Evolutionary conservation across 2,329 filamentous ascomycete genomes (phyloP).

Genomic region (Balansia obtecta): DNA sequence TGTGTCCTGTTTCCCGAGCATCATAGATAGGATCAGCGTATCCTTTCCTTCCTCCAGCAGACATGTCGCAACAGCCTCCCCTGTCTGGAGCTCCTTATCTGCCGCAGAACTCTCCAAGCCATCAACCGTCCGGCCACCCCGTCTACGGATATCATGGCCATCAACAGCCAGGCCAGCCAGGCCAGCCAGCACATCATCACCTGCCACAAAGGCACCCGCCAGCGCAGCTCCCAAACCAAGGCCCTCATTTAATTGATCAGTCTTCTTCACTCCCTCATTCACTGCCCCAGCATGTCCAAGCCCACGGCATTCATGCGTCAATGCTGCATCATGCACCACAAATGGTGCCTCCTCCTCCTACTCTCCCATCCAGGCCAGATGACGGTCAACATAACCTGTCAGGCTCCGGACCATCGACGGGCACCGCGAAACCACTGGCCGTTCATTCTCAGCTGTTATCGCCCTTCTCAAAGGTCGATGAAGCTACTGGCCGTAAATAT

Average conservation of each 20-base stretch:
- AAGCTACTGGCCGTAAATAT: slow-evolving; percentile 22
- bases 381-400: slow-evolving; percentile 7
- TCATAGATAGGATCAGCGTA: slow-evolving; percentile 20
- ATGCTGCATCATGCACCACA: slow-evolving; percentile 9
- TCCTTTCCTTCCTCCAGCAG: slow-evolving; percentile 13
- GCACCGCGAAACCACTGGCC: slow-evolving; percentile 10
- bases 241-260: slow-evolving; percentile 1
- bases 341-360: slow-evolving; percentile 9
- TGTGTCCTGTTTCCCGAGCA: not conserved
- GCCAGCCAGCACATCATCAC: slow-evolving; percentile 4
- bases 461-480: slow-evolving; percentile 22
- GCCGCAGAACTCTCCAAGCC: slow-evolving; percentile 10
- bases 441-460: slow-evolving; percentile 12
- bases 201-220: slow-evolving; percentile 8
- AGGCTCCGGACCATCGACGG: not conserved
- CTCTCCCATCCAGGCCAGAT: slow-evolving; percentile 12
- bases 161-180: slow-evolving; percentile 6
- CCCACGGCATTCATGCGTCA: slow-evolving; percentile 2
- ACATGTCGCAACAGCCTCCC: slow-evolving; percentile 21
- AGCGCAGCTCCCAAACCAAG: slow-evolving; percentile 10
- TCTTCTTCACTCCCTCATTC: slow-evolving; percentile 12
- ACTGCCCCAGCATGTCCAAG: slow-evolving; percentile 4
- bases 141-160: slow-evolving; percentile 6
- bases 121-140: slow-evolving; percentile 5
- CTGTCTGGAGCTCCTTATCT: slow-evolving; percentile 15